These are phyloP conservation scores for Vitis hybrid DNA, from an alignment of 177 flowering plant genomes.

Conservation along the genomic window DNA sequence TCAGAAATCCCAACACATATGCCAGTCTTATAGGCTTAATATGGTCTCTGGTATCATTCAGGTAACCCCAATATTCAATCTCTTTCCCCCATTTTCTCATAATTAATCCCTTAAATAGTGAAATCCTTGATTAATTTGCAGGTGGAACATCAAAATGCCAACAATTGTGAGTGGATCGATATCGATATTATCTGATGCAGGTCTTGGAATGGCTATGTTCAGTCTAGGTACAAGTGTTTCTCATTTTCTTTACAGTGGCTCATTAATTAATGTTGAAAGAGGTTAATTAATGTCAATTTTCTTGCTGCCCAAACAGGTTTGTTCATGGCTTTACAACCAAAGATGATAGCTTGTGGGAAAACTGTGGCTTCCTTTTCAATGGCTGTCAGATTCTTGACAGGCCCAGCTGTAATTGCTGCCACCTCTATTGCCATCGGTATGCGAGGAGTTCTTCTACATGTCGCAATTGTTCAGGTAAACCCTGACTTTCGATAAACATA, in stretches of 20 bases:
- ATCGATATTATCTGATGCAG: constrained; percentile 52
- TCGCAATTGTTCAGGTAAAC: constrained; percentile 53
- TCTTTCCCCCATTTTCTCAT: no score
- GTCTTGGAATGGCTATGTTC: constrained; percentile 68
- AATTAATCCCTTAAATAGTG: background rate
- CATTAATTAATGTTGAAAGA: background rate
- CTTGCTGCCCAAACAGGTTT: constrained; percentile 26
- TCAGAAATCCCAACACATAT: constrained; percentile 56
- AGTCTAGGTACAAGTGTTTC: constrained; percentile 40
- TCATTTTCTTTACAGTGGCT: no score
- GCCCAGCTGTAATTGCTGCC: constrained; percentile 61
- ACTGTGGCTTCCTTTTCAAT: constrained; percentile 48
- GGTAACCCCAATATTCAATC: constrained; percentile 13
- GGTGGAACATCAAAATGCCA: constrained; percentile 57
- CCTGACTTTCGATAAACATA: no score
- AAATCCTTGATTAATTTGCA: constrained; percentile 6
- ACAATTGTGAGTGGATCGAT: constrained; percentile 45
- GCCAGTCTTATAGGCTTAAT: constrained; percentile 41
- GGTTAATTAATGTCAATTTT: background rate
- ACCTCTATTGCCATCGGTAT: constrained; percentile 51
- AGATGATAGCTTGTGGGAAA: constrained; percentile 55
- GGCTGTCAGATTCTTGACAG: constrained; percentile 58
- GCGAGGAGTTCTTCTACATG: constrained; percentile 51
- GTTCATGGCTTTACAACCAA: constrained; percentile 65
- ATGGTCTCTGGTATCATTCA: constrained; percentile 55